phyloP scores from a whole-genome alignment of 495 filamentous ascomycete genomes.

The Penicillium desertorum region DNA sequence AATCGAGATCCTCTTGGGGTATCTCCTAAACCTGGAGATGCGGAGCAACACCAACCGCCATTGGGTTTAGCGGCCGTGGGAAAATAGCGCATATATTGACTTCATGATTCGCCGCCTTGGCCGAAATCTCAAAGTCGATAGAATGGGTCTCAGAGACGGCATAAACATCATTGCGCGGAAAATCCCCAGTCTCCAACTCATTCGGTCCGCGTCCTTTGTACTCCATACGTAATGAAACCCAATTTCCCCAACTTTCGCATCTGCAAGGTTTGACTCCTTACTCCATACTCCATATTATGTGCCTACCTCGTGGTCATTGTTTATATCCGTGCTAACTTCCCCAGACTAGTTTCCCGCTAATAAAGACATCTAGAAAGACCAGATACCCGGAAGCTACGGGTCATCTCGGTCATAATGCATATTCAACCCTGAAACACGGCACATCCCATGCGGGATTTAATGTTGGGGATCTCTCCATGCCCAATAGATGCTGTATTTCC shows the following conservation, averaged over 20 bases:
- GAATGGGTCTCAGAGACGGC: background rate
- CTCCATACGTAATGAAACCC: conserved; percentile 1
- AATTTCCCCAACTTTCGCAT: background rate
- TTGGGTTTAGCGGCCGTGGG: conserved; percentile 5
- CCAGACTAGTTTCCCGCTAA: background rate
- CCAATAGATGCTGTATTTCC: background rate
- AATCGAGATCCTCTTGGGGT: background rate
- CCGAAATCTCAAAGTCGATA: background rate
- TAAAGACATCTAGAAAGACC: background rate
- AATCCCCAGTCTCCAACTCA: conserved; percentile 1
- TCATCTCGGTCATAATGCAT: background rate
- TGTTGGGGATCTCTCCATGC: background rate
- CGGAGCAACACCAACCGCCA: conserved; percentile 18
- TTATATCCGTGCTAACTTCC: background rate
- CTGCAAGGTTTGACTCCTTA: no score
- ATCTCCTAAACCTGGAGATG: background rate
- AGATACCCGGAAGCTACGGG: background rate
- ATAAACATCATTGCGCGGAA: background rate
- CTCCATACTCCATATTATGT: no score
- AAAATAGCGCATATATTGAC: conserved; percentile 3
- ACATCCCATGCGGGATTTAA: background rate
- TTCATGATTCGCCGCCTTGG: conserved; percentile 12
- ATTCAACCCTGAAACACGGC: background rate
- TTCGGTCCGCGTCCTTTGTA: background rate
- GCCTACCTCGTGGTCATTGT: background rate